These are phyloP conservation scores for Saccharomyces paradoxus DNA, from an alignment of 805 yeast genomes.

Conservation along the genomic window DNA sequence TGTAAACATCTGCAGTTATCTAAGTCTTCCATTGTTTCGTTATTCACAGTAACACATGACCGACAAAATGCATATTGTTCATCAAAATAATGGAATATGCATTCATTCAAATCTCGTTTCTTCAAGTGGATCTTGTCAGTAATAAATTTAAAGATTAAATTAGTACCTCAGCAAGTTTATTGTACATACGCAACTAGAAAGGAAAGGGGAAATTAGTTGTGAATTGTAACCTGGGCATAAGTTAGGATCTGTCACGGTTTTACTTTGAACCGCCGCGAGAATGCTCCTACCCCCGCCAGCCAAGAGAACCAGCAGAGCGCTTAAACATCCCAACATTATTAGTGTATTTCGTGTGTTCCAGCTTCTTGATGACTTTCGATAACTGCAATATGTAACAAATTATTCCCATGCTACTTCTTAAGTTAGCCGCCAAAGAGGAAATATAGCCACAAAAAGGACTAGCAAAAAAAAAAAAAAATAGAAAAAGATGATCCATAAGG, in stretches of 20 bases:
- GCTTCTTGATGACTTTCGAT: neutral
- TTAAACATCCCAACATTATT: neutral
- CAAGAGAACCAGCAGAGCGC: neutral
- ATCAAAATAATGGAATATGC: constrained; percentile 8
- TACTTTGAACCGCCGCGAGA: neutral
- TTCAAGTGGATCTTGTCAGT: neutral
- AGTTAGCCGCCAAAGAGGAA: neutral
- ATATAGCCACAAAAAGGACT: neutral
- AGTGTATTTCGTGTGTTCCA: neutral
- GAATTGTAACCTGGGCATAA: neutral
- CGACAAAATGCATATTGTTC: constrained; percentile 10
- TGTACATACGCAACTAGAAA: neutral
- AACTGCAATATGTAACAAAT: neutral
- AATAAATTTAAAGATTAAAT: neutral
- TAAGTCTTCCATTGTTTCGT: constrained; percentile 5
- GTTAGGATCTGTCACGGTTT: neutral
- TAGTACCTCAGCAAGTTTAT: neutral
- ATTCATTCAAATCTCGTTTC: constrained; percentile 3
- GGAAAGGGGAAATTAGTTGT: neutral
- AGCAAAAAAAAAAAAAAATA: neutral
- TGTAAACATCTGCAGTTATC: constrained; percentile 18
- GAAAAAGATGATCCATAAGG: neutral
- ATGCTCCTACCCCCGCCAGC: neutral
- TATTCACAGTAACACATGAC: constrained; percentile 12
- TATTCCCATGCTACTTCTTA: neutral